Base-by-base conservation (phyloP, 2,329 filamentous ascomycete genomes). In the Cucurbitaria berberidis region DNA sequence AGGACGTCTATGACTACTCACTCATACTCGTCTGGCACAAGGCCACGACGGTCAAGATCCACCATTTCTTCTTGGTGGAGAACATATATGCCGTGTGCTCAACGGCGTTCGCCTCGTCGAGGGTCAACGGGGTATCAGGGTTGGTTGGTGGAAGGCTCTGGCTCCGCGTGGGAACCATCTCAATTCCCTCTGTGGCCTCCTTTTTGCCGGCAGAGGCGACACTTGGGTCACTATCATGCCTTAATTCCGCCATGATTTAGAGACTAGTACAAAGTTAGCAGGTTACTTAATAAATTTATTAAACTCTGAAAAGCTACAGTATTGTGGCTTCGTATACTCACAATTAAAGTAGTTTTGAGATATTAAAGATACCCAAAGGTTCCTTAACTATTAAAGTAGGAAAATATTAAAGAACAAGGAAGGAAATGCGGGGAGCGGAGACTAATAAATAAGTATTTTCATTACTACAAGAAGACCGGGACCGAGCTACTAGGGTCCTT, bases 21-120 rank as follows among this genome's bases (percentile, higher is more conserved):
- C 64, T 67, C 51, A 83, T 74, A 13, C 78, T 79, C 1, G 81
- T 79, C 60, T 85, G 82, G 10, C 84, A 80, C 11, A 80, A 64
- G 54, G 82, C 82, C 53, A 84, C 81, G 62, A 82, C 75, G 9
- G 73, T 76, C 34, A 85, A 73, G 45, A 83, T 78, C 50, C 64
- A 72, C 82, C 82, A 85, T 61, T 84, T 84, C 68, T 78, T 80
- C 71, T 60, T 82, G 1, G 62, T 63, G 0, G 80, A 68, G 64
- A 76, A 84, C 18, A 64, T 63, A 62, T 77, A 80, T 9, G 76
- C 82, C 1, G 82, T 78, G 11, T 71, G 55, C 22, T 61, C 46
- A 15, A 56, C 34, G 39, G 57, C 45, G 16, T 65, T 62, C n/a
- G 45, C 58, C 42, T 67, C 64, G 22, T 49, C 56, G 50, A 67